phyloP scores from a whole-genome alignment of 495 filamentous ascomycete species.

The Hyaloscypha bicolor region DNA sequence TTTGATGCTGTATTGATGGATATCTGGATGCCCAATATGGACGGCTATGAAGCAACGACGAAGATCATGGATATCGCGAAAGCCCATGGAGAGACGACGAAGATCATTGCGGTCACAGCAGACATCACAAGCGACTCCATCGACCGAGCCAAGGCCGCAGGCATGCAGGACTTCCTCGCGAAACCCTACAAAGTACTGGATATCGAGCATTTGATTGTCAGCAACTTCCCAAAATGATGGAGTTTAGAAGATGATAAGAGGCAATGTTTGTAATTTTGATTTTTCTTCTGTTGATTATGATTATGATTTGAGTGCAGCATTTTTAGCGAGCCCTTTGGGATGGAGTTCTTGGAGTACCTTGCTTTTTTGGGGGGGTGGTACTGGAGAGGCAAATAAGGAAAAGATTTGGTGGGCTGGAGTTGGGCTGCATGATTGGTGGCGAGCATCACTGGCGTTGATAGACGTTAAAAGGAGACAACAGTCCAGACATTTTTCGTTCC shows the following conservation, averaged over 20 bases:
- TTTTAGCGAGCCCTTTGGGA: not conserved
- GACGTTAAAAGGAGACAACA: not conserved
- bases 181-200: slow-evolving; percentile 78
- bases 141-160: slow-evolving; percentile 63
- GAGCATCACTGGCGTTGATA: not conserved
- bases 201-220: slow-evolving; percentile 66
- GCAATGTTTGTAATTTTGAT: not conserved
- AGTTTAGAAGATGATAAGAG: not conserved
- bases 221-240: slow-evolving; percentile 49
- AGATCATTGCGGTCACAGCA: slow-evolving; percentile 72
- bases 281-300: not conserved
- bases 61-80: slow-evolving; percentile 59
- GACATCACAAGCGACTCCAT: slow-evolving; percentile 72
- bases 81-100: slow-evolving; percentile 22
- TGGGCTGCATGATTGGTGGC: not conserved
- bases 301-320: not conserved
- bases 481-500: not conserved
- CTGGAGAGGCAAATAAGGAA: not conserved
- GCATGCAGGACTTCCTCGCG: slow-evolving; percentile 78
- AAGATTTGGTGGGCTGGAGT: not conserved
- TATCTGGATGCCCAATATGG: slow-evolving; percentile 85
- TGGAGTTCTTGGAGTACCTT: not conserved
- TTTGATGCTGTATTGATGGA: slow-evolving; percentile 81
- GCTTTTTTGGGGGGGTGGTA: not conserved
- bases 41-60: slow-evolving; percentile 75